These are phyloP conservation scores for Auricularia cornea DNA, from an alignment of 768 basidiomycete species.

Conservation along the genomic window DNA sequence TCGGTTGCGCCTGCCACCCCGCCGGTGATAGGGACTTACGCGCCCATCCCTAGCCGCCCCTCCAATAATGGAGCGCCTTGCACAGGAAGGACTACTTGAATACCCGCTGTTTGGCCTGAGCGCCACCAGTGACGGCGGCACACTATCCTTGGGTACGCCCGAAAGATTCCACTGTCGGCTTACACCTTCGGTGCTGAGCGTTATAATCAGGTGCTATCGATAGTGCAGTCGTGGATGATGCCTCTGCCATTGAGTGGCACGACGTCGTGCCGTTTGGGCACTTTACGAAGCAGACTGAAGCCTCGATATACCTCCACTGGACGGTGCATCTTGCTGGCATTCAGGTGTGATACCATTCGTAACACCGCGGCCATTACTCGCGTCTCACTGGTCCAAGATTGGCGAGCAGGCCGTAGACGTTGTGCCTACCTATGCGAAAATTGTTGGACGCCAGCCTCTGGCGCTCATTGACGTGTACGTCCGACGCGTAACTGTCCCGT, in stretches of 20 bases:
- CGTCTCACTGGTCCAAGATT: no score
- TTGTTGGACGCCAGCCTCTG: conserved; percentile 43
- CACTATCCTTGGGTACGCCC: conserved; percentile 48
- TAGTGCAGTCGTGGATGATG: conserved; percentile 53
- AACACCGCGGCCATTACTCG: no score
- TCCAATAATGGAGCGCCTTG: conserved; percentile 57
- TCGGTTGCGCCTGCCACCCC: background rate
- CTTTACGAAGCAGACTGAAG: conserved; percentile 37
- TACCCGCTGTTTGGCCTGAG: conserved; percentile 74
- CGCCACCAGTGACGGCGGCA: conserved; percentile 54
- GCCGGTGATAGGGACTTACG: background rate
- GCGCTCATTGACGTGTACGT: conserved; percentile 69
- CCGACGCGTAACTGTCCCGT: background rate
- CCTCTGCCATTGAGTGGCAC: conserved; percentile 60
- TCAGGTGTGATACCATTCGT: no score
- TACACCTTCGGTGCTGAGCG: no score
- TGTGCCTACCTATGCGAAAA: conserved; percentile 53
- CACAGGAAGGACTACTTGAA: conserved; percentile 52
- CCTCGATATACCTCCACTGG: conserved; percentile 72
- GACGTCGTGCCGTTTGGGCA: conserved; percentile 68
- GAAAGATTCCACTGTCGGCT: no score
- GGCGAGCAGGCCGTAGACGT: conserved; percentile 46
- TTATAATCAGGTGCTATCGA: conserved; percentile 64
- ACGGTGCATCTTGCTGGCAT: conserved; percentile 51
- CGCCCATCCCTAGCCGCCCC: conserved; percentile 43